Percentiles rank a stretch among this genome's conserved stretches.
These are phyloP conservation scores for Fonsecaea monophora DNA, from an alignment of 2,329 filamentous ascomycete species.

Conservation along the genomic window DNA sequence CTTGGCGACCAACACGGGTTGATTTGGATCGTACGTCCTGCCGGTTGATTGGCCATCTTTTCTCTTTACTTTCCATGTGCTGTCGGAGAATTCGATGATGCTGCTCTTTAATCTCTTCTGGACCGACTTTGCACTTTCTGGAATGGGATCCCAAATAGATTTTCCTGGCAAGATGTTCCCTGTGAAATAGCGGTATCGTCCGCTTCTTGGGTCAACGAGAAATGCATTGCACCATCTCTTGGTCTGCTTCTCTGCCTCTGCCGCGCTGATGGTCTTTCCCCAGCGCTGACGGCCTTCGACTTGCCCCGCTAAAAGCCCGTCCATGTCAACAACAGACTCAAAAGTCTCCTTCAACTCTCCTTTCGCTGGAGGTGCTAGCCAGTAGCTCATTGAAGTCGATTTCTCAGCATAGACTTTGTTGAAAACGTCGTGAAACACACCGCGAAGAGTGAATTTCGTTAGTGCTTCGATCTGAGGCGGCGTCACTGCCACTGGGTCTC, in stretches of 20 bases:
- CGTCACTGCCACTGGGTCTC: conserved; percentile 53
- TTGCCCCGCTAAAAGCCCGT: conserved; percentile 45
- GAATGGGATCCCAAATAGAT: conserved; percentile 70
- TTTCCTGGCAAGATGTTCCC: conserved; percentile 57
- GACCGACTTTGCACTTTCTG: conserved; percentile 52
- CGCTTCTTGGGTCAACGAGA: conserved; percentile 63
- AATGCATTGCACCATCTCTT: conserved; percentile 57
- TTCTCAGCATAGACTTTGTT: conserved; percentile 80
- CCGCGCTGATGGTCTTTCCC: conserved; percentile 39
- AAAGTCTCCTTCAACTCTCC: background rate
- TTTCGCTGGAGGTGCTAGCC: conserved; percentile 67
- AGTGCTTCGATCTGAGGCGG: conserved; percentile 60
- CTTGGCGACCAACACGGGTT: conserved; percentile 81
- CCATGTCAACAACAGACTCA: conserved; percentile 32
- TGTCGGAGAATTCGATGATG: conserved; percentile 85
- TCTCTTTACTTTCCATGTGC: conserved; percentile 54
- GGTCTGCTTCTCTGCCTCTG: conserved; percentile 45
- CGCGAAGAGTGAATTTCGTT: conserved; percentile 73
- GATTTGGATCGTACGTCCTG: conserved; percentile 65
- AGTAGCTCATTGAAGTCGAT: conserved; percentile 75
- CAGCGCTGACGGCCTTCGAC: conserved; percentile 53
- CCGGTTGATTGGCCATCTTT: conserved; percentile 23
- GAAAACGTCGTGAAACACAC: conserved; percentile 81
- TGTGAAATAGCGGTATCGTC: conserved; percentile 65
- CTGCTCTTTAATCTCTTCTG: conserved; percentile 59